Percentiles rank a stretch among this genome's conserved stretches.
These are phyloP conservation scores for Inosperma sp. DNA, from an alignment of 768 basidiomycete species.

Conservation along the genomic window DNA sequence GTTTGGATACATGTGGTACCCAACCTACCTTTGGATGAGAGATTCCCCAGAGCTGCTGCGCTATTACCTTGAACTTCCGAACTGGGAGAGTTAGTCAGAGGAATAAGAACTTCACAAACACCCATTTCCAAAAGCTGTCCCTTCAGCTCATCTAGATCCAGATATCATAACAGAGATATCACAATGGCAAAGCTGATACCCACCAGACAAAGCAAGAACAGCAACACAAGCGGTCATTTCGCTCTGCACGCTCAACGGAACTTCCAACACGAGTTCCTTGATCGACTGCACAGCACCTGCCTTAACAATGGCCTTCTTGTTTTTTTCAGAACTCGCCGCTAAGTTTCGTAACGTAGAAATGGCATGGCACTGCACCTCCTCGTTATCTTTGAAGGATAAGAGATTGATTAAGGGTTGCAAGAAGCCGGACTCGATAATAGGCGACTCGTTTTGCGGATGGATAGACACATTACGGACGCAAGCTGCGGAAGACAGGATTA, in stretches of 20 bases:
- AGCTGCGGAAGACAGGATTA: constrained; percentile 96
- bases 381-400: constrained; percentile 97
- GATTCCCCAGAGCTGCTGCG: constrained; percentile 94
- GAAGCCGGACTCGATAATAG: constrained; percentile 98
- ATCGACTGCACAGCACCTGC: constrained; percentile 96
- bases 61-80: constrained; percentile 99
- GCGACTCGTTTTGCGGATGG: constrained; percentile 96
- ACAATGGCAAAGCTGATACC: constrained; percentile 22
- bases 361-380: constrained; percentile 99
- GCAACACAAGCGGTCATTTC: constrained; percentile 99
- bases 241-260: constrained; percentile 95
- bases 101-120: constrained; percentile 95
- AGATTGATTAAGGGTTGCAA: constrained; percentile 93
- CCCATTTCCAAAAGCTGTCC: constrained; percentile 97
- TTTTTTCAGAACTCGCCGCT: constrained; percentile 95
- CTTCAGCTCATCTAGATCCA: constrained; percentile 84
- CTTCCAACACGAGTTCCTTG: constrained; percentile 92
- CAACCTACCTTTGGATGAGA: constrained; percentile 86
- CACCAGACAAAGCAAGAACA: constrained; percentile 91
- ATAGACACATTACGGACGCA: constrained; percentile 99
- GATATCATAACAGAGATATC: constrained; percentile 1
- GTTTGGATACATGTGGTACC: background rate
- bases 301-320: constrained; percentile 96
- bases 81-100: constrained; percentile 91
- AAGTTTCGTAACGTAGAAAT: constrained; percentile 96